Evolutionary conservation across 2,329 filamentous ascomycete species (phyloP), one percentile per base, ranked within the genome.

Genomic region (Sporothrix brunneoviolacea): DNA sequence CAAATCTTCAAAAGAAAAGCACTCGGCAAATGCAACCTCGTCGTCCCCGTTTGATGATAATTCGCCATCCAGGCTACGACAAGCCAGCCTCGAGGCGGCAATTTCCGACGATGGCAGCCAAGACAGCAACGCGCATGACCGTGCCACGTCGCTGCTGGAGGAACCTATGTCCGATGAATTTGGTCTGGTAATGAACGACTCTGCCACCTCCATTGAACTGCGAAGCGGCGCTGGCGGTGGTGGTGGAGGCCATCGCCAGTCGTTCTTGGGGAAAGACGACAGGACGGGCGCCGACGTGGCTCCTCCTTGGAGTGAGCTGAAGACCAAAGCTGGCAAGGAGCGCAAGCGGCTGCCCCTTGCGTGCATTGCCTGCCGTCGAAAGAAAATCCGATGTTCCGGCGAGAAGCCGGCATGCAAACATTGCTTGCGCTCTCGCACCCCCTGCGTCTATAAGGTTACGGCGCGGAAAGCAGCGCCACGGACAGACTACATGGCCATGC

Each of bases 401-500:
- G 93, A 97, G 72, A 97, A 96, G 68, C 93, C 93, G 3, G 88
- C 91, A 0, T 98, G 93, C 74, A 96, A 95, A 67, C 93, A 97
- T 69, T 97, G 93, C 64, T 75, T 94, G 53, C 82, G 91, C 51
- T 95, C 91, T 46, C 82, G 91, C 38, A 94, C 95, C 59, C 91
- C 91, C 2, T 98, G 93, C 65, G 91, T 97, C 4, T 98, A 97
- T 76, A 97, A 97, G 64, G 89, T 95, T 53, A 97, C 91, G 0
- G 90, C 91, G 4, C 79, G 93, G 54, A 97, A 97, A 67, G 90
- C 91, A 1, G 90, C 91, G 4, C 93, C 93, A 3, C 79, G 93
- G 47, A 97, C 93, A 16, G 93, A 97, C 68, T 97, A 97, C 68
- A 97, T 97, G 93, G 90, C 91, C 37, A 97, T 97, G 90, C 72